These are phyloP conservation scores for Mycena haematopus DNA, from an alignment of 768 basidiomycete species.

Conservation along the genomic window DNA sequence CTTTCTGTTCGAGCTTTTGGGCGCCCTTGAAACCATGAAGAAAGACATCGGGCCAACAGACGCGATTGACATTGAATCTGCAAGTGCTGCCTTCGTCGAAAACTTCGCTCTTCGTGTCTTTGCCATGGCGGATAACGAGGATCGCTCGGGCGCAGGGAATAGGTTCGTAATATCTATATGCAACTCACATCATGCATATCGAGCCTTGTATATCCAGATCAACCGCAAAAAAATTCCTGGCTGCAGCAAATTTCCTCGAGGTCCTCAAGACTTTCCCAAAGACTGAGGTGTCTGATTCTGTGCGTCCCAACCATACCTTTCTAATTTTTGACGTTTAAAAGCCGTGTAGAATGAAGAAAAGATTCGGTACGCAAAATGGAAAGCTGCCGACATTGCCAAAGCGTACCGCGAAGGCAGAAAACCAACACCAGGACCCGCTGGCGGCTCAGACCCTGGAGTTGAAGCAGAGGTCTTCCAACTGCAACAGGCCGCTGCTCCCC, in stretches of 20 bases:
- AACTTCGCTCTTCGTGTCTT: conserved; percentile 96
- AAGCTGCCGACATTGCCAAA: conserved; percentile 93
- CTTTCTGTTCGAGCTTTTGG: conserved; percentile 77
- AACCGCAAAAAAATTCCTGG: conserved; percentile 94
- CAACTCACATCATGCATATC: conserved; percentile 9
- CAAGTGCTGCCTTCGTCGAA: conserved; percentile 89
- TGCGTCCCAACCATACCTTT: conserved; percentile 38
- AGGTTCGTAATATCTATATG: conserved; percentile 55
- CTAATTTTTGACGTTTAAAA: conserved; percentile 12
- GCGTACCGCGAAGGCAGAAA: conserved; percentile 92
- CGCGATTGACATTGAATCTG: conserved; percentile 81
- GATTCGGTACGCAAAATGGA: conserved; percentile 95
- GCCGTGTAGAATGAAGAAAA: conserved; percentile 77
- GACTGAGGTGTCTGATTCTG: conserved; percentile 61
- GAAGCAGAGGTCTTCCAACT: conserved; percentile 32
- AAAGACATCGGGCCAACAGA: conserved; percentile 74
- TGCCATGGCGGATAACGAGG: conserved; percentile 87
- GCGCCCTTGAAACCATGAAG: conserved; percentile 83
- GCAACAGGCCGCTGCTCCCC: conserved; percentile 15
- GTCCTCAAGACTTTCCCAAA: conserved; percentile 80
- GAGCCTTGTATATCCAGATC: conserved; percentile 51
- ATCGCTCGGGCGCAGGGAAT: conserved; percentile 76
- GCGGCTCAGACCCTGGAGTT: conserved; percentile 46
- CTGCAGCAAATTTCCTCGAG: conserved; percentile 94
- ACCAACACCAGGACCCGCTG: conserved; percentile 82